Base-by-base conservation (phyloP, 1,284 basidiomycete genomes). In the Puccinia hordei region DNA sequence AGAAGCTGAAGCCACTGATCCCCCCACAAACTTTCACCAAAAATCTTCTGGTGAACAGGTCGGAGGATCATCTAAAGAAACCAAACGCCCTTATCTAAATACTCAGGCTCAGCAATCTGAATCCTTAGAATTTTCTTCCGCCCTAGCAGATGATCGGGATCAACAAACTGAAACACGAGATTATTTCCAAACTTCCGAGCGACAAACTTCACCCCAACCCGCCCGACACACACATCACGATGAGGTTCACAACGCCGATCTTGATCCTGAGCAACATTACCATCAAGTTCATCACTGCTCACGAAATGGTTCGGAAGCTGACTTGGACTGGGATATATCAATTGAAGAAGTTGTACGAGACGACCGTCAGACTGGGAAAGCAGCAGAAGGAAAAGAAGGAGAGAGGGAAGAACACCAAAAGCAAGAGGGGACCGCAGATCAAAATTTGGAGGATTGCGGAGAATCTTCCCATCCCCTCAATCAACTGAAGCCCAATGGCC, bases 241-340 rank as follows among this genome's bases (percentile, higher is more conserved):
- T 8, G 35, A 66, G 41, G 38, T 8, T 17, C 41, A 66, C 24
- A 24, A 66, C 13, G 51, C 35, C 35, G 68, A 55, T 10, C 10
- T 35, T 27, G 44, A 69, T 49, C 66, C 66, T 51, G 35, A 27
- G 33, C 46, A 53, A 55, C 68, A 33, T 17, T 19, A 71, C 46
- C 17, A 71, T 38, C 68, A 15, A 33, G 53, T 53, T 35, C 22
- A 35, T 55, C 30, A 51, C 22, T n/a, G 69, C 19, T 38, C 30
- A 33, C 46, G 53, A 59, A 73, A 57, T 6, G 19, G 59, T 73
- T 44, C 71, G 9, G 53, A 73, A 57, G 35, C 71, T 41, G 71
- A 73, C 24, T 44, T 73, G n/a, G 51, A 73, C 38, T 73, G 71
- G 71, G 71, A 73, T 44, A 73, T 73, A 57, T 73, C 71, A 57